These are phyloP conservation scores for Cryptococcus maquisensis DNA, from an alignment of 1,284 basidiomycete species.

Conservation along the genomic window DNA sequence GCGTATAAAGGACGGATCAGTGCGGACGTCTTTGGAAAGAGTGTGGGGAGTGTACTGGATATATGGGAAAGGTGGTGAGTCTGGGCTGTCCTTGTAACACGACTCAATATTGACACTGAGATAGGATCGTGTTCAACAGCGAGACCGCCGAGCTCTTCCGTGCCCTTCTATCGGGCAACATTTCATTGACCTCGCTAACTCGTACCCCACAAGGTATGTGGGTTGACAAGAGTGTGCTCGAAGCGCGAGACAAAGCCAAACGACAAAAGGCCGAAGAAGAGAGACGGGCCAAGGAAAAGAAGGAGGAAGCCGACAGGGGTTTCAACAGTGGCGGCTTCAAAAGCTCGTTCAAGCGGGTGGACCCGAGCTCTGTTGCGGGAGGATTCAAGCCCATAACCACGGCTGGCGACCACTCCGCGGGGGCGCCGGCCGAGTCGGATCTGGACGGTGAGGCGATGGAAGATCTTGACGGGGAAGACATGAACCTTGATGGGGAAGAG, in stretches of 20 bases:
- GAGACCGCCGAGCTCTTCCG: conserved; percentile 72
- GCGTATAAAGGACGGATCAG: conserved; percentile 75
- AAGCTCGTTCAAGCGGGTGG: conserved; percentile 41
- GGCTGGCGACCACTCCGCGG: not conserved
- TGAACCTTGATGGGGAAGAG: conserved; percentile 49
- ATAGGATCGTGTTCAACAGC: conserved; percentile 76
- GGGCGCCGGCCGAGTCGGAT: conserved; percentile 23
- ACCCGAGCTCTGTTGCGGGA: not conserved
- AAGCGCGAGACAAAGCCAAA: not conserved
- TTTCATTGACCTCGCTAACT: conserved; percentile 5
- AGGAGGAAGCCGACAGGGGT: conserved; percentile 42
- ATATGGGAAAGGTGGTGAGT: conserved; percentile 86
- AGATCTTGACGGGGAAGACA: conserved; percentile 30
- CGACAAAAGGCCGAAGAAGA: conserved; percentile 4
- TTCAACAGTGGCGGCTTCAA: conserved; percentile 72
- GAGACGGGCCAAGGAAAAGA: conserved; percentile 2
- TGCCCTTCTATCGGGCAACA: conserved; percentile 63
- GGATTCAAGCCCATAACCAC: not conserved
- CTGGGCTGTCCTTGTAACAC: not conserved
- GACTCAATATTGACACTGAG: not conserved
- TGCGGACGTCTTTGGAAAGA: conserved; percentile 86
- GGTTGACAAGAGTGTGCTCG: not conserved
- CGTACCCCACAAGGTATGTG: not conserved
- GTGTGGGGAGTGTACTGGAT: conserved; percentile 77
- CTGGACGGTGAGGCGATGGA: conserved; percentile 43